Percentiles rank a stretch among this genome's conserved stretches.
phyloP scores from a whole-genome alignment of 1,284 basidiomycete genomes.

The Austroboletus niveus region DNA sequence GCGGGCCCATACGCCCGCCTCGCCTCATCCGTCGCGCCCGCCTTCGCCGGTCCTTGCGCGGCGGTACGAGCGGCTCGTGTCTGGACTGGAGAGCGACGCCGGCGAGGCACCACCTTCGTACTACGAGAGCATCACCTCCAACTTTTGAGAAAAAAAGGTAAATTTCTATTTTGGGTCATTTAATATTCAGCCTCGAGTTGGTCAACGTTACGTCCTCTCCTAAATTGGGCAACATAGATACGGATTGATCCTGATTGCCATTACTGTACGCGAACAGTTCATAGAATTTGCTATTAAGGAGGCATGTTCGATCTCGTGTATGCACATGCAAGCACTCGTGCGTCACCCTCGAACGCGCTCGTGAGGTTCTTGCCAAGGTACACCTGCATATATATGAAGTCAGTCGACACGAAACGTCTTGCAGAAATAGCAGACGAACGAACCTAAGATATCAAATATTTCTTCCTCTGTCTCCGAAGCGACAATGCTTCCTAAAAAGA shows the following conservation, averaged over 20 bases:
- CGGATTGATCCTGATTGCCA: background rate
- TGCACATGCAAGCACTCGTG: background rate
- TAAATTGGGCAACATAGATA: background rate
- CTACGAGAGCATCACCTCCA: conserved; percentile 43
- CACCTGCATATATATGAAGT: conserved; percentile 26
- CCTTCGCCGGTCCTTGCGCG: conserved; percentile 23
- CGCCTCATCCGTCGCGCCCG: conserved; percentile 18
- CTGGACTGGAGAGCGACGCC: conserved; percentile 60
- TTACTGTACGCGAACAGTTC: no score
- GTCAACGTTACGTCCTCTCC: background rate
- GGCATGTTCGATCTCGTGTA: background rate
- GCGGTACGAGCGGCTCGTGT: conserved; percentile 61
- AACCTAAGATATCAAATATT: conserved; percentile 73
- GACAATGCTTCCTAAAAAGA: conserved; percentile 60
- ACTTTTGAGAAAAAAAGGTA: background rate
- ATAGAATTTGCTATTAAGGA: no score
- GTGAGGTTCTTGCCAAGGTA: conserved; percentile 79
- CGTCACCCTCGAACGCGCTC: conserved; percentile 52
- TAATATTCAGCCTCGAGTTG: no score
- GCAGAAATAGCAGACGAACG: conserved; percentile 20
- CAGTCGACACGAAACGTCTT: background rate
- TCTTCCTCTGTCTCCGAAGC: conserved; percentile 84
- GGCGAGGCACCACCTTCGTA: conserved; percentile 71
- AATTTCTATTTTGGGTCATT: background rate
- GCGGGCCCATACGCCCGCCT: background rate